Conservation (phyloP, 805 yeast genomes). For the Ogataea populi-albae region DNA sequence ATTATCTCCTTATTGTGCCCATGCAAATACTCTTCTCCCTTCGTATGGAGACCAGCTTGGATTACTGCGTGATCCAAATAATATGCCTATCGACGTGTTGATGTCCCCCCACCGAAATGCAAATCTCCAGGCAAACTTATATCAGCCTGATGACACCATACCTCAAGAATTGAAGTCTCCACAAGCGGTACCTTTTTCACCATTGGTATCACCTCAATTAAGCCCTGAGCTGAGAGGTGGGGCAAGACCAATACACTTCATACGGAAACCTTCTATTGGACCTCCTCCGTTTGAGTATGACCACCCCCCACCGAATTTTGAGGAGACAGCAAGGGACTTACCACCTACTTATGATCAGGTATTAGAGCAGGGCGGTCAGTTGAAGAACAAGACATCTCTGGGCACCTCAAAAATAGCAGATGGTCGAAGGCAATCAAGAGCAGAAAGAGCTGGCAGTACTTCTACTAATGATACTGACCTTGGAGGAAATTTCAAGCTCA, state of each 20-base stretch:
- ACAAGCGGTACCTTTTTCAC: constrained; percentile 61
- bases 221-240: constrained; percentile 30
- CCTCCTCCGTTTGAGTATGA: constrained; percentile 23
- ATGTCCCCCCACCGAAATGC: constrained; percentile 26
- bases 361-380: constrained; percentile 7
- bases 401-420: constrained; percentile 8
- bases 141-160: constrained; percentile 47
- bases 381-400: too few relatives aligned
- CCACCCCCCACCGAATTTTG: constrained; percentile 31
- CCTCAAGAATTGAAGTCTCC: constrained; percentile 53
- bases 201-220: too few relatives aligned
- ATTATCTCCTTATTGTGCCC: constrained; percentile 72
- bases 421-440: constrained; percentile 9
- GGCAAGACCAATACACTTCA: background rate
- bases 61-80: constrained; percentile 7
- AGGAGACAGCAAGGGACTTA: constrained; percentile 20
- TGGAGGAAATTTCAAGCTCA: constrained; percentile 28
- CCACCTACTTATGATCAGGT: constrained; percentile 33
- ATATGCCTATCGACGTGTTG: constrained; percentile 21
- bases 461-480: constrained; percentile 20
- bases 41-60: constrained; percentile 47
- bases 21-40: constrained; percentile 74
- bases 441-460: constrained; percentile 9
- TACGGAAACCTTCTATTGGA: constrained; percentile 2
- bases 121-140: constrained; percentile 45